Base-by-base conservation (phyloP, 2,329 filamentous ascomycete genomes). In the Ceratocystis colombiana region DNA sequence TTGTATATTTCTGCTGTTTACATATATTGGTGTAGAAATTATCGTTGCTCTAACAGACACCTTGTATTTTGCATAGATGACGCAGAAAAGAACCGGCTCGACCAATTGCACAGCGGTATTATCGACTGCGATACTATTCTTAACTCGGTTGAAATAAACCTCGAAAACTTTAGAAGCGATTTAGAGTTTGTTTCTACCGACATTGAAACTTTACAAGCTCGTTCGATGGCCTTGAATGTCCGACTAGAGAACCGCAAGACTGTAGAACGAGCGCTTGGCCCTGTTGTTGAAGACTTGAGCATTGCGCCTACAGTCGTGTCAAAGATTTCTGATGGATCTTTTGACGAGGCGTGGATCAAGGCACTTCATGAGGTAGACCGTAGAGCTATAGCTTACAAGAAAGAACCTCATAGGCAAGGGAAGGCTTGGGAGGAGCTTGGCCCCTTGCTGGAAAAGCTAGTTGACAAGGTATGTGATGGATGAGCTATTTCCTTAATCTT, bases 121-220 rank as follows among this genome's bases (percentile, higher is more conserved):
- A 76, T 81, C 73, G 89, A 90, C 63, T 99, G 93, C 77, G 94
- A 99, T 75, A 88, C 96, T 73, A 90, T 97, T 63, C 82, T 97
- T 59, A 89, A 87, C 75, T 96, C 92, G 0, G 94, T 99, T 65
- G 93, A 99, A 77, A 86, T 84, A 41, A 97, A 96, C 74, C 80
- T 99, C 64, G 89, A 89, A 46, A 93, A 87, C 74, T 99, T 99
- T 73, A 91, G 95, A 73, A 89, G 91, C 68, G 95, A 99, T 75
- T 83, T 99, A 10, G 93, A 90, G 7, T 84, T 86, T 15, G 94
- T 99, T 12, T 96, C 94, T 1, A 88, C 91, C 5, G 94, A 99
- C 74, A 99, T 99, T 64, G 94, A 99, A 76, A 91, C 87, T 1
- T 78, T 99, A 50, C 94, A 99, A 76, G 86, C 88, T 64, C 85